phyloP scores from a whole-genome alignment of 768 basidiomycete species.

The Lactifluus subvellereus region DNA sequence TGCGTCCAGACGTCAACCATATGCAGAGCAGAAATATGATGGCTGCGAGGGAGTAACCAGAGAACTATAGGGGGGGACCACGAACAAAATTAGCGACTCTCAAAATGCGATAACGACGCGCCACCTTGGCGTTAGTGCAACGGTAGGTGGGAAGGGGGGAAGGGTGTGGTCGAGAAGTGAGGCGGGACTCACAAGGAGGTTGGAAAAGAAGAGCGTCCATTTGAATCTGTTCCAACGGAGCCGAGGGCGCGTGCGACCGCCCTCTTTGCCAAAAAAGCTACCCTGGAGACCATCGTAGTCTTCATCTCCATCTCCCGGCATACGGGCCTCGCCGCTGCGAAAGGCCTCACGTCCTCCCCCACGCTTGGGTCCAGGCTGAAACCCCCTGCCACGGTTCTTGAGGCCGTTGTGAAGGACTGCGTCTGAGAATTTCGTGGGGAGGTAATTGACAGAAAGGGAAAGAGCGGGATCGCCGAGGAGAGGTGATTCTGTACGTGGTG shows the following conservation, averaged over 20 bases:
- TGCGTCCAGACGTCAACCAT: conserved; percentile 67
- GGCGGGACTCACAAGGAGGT: conserved; percentile 42
- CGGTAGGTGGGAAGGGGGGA: background rate
- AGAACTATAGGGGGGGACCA: conserved; percentile 37
- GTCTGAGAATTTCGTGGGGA: conserved; percentile 68
- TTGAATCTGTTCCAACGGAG: conserved; percentile 83
- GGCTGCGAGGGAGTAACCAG: conserved; percentile 52
- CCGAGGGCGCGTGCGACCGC: conserved; percentile 36
- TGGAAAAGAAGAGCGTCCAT: conserved; percentile 68
- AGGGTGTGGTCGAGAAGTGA: background rate
- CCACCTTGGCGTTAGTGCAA: background rate
- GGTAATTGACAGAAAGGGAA: conserved; percentile 63
- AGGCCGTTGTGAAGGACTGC: conserved; percentile 37
- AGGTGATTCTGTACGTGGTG: conserved; percentile 27
- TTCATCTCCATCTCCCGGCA: conserved; percentile 36
- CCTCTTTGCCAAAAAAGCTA: conserved; percentile 39
- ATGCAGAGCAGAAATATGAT: conserved; percentile 64
- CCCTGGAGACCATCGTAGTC: conserved; percentile 35
- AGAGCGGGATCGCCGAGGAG: conserved; percentile 25
- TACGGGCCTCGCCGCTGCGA: conserved; percentile 34
- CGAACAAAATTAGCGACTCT: background rate
- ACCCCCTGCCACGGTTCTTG: conserved; percentile 38
- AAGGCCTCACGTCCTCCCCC: conserved; percentile 68
- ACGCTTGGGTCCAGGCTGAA: conserved; percentile 43
- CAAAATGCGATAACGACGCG: background rate